phyloP scores from a whole-genome alignment of 2,329 filamentous ascomycete genomes.

The Verticillium nonalfalfae region DNA sequence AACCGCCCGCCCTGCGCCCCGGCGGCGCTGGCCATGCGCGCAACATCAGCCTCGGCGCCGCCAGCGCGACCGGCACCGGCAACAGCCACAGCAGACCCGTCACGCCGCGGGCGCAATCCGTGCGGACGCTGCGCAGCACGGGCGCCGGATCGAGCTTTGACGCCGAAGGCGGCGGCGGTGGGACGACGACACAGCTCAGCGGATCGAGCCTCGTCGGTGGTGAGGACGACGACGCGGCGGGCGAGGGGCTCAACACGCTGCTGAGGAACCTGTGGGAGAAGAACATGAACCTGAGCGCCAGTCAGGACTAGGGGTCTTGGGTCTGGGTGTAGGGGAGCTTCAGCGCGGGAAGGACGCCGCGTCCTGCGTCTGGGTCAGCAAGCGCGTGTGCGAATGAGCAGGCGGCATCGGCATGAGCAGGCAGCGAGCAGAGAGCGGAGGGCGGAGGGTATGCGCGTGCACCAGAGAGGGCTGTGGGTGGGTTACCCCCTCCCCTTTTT shows the following conservation, averaged over 20 bases:
- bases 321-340: background rate
- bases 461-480: too few relatives aligned
- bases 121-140: slow-evolving; percentile 21
- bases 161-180: slow-evolving; percentile 25
- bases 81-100: slow-evolving; percentile 20
- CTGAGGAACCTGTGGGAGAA: slow-evolving; percentile 58
- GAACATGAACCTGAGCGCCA: slow-evolving; percentile 50
- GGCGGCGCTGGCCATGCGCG: slow-evolving; percentile 26
- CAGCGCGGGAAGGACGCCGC: too few relatives aligned
- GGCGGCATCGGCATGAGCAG: too few relatives aligned
- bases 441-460: too few relatives aligned
- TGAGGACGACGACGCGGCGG: slow-evolving; percentile 30
- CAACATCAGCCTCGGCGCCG: slow-evolving; percentile 25
- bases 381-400: too few relatives aligned
- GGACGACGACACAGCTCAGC: slow-evolving; percentile 29
- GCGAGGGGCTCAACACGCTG: slow-evolving; percentile 40
- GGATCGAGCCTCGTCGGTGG: slow-evolving; percentile 43
- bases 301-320: slow-evolving; percentile 32
- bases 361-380: too few relatives aligned
- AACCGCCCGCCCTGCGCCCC: background rate
- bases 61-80: slow-evolving; percentile 1
- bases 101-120: slow-evolving; percentile 25
- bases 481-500: background rate
- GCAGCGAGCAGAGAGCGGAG: too few relatives aligned
- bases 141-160: slow-evolving; percentile 38